Conservation (phyloP, 2,329 filamentous ascomycete genomes). For the Fusarium globosum region DNA sequence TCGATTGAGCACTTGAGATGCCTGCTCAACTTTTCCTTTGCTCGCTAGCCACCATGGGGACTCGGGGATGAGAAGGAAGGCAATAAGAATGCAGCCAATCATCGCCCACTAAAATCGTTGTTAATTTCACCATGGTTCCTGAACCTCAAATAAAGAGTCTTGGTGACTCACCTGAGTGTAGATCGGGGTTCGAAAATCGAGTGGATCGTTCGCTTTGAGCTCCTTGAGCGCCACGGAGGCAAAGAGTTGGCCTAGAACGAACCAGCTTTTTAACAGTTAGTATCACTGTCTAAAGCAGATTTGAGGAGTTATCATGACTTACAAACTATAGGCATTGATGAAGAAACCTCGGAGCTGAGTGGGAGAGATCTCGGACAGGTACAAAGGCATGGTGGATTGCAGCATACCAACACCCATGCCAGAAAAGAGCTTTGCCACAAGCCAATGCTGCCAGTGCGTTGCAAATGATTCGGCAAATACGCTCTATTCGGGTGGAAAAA, state of each 20-base stretch:
- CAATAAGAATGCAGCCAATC: background rate
- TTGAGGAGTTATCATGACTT: background rate
- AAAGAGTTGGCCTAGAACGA: background rate
- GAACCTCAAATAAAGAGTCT: background rate
- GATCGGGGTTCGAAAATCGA: background rate
- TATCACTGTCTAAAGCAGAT: no score
- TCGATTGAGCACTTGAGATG: background rate
- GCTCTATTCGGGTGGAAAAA: background rate
- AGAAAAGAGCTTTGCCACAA: background rate
- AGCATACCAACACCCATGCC: background rate
- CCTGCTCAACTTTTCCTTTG: background rate
- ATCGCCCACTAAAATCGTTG: background rate
- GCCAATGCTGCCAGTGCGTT: background rate
- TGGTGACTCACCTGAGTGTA: background rate
- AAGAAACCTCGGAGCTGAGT: background rate
- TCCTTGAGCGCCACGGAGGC: background rate
- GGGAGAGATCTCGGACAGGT: background rate
- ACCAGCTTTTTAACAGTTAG: background rate
- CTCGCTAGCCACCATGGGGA: background rate
- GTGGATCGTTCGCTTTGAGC: background rate
- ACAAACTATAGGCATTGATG: background rate
- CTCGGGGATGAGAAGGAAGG: background rate
- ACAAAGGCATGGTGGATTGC: background rate
- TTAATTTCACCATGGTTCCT: background rate
- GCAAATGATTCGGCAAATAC: background rate